Conservation (phyloP, 1,284 basidiomycete genomes). For the Cutaneotrichosporon mucoides region DNA sequence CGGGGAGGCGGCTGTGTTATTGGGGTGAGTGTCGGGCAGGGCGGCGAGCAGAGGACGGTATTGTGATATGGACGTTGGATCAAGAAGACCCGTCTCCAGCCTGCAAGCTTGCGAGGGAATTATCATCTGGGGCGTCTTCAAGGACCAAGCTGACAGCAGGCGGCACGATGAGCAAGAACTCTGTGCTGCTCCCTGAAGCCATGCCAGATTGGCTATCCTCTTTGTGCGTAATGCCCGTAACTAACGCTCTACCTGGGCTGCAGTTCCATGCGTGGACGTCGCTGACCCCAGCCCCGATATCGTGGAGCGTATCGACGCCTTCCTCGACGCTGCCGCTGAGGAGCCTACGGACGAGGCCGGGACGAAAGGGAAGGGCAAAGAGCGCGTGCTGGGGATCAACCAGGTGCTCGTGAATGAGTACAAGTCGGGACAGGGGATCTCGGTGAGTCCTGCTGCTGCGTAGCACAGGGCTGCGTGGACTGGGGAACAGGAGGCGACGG, state of each 20-base stretch:
- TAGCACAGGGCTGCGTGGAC: too few relatives aligned
- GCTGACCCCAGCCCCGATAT: conserved; percentile 64
- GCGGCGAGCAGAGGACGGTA: too few relatives aligned
- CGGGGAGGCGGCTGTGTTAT: conserved; percentile 70
- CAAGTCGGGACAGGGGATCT: conserved; percentile 83
- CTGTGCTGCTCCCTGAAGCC: conserved; percentile 41
- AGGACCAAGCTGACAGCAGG: conserved; percentile 32
- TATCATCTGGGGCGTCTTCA: too few relatives aligned
- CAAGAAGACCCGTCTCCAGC: too few relatives aligned
- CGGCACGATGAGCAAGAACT: conserved; percentile 43
- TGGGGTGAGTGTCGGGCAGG: conserved; percentile 74
- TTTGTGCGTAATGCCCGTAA: too few relatives aligned
- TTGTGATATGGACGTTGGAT: too few relatives aligned
- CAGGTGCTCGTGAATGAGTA: conserved; percentile 90
- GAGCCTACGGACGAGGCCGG: conserved; percentile 15
- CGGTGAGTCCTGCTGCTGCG: too few relatives aligned
- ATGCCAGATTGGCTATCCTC: conserved; percentile 38
- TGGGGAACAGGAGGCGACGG: too few relatives aligned
- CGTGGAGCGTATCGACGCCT: conserved; percentile 58
- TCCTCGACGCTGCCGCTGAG: conserved; percentile 23
- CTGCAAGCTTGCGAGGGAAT: too few relatives aligned
- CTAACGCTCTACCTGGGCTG: too few relatives aligned
- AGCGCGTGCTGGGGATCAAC: conserved; percentile 61
- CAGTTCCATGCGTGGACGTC: too few relatives aligned
- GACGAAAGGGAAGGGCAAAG: conserved; percentile 53